phyloP scores from a whole-genome alignment of 2,329 filamentous ascomycete genomes.

The Fusarium mundagurra region DNA sequence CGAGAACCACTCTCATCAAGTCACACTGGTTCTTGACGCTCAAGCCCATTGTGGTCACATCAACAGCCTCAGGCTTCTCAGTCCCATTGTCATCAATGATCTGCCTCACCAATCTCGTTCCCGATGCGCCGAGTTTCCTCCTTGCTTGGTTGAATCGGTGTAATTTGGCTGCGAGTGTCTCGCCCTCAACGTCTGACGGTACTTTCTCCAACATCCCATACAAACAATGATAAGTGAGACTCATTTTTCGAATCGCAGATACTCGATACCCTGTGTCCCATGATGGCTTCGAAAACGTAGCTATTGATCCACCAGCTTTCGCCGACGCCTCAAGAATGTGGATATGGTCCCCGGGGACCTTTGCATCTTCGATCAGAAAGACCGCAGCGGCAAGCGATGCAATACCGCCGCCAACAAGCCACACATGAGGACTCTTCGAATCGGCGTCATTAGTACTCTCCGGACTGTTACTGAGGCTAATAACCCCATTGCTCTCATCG shows the following conservation, averaged over 20 bases:
- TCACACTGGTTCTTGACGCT: slow-evolving; percentile 45
- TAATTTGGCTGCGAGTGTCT: slow-evolving; percentile 39
- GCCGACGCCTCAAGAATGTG: slow-evolving; percentile 41
- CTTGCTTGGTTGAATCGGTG: slow-evolving; percentile 37
- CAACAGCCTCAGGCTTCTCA: slow-evolving; percentile 38
- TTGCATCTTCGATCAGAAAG: slow-evolving; percentile 40
- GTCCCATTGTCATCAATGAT: slow-evolving; percentile 20
- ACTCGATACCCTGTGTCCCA: slow-evolving; percentile 42
- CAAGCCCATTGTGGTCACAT: slow-evolving; percentile 41
- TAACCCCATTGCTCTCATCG: neutral
- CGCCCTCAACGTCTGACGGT: slow-evolving; percentile 31
- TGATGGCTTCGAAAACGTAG: slow-evolving; percentile 31
- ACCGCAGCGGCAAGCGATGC: slow-evolving; percentile 41
- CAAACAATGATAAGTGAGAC: slow-evolving; percentile 40
- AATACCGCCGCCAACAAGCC: slow-evolving; percentile 43
- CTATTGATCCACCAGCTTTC: slow-evolving; percentile 40
- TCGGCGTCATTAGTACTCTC: slow-evolving; percentile 25
- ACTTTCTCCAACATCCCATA: slow-evolving; percentile 42
- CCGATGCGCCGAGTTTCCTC: slow-evolving; percentile 39
- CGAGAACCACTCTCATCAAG: slow-evolving; percentile 42
- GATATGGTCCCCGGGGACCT: slow-evolving; percentile 38
- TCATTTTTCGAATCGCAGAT: slow-evolving; percentile 42
- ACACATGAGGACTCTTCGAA: slow-evolving; percentile 28
- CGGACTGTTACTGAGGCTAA: slow-evolving; percentile 23
- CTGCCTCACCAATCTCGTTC: slow-evolving; percentile 39